These are phyloP conservation scores for Daldinia sp. DNA, from an alignment of 2,329 filamentous ascomycete species.

Conservation along the genomic window DNA sequence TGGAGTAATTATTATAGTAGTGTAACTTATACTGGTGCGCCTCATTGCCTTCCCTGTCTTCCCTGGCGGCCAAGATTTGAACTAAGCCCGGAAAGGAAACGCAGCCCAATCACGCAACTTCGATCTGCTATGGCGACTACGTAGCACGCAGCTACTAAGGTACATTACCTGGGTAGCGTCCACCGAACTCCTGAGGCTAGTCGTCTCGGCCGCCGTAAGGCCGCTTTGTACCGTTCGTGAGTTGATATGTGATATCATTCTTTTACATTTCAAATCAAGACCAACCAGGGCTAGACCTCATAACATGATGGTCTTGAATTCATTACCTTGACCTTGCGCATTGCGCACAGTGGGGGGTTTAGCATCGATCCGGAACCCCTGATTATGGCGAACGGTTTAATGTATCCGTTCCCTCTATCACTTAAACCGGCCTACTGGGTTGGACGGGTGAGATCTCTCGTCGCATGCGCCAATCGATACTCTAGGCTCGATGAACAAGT, in stretches of 20 bases:
- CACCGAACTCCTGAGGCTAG: background rate
- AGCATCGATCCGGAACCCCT: conserved; percentile 22
- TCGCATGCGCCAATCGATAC: conserved; percentile 18
- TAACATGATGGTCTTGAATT: conserved; percentile 18
- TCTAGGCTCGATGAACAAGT: conserved; percentile 1
- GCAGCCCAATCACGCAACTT: conserved; percentile 34
- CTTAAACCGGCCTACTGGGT: conserved; percentile 33
- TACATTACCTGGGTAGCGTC: background rate
- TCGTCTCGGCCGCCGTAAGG: conserved; percentile 1
- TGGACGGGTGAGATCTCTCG: conserved; percentile 33
- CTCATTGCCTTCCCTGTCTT: conserved; percentile 10
- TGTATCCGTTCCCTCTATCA: conserved; percentile 24
- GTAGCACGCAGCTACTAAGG: conserved; percentile 3
- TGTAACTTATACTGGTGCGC: conserved; percentile 11
- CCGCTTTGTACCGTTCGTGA: background rate
- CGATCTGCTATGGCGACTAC: conserved; percentile 32
- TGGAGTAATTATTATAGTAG: conserved; percentile 9
- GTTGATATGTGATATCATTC: conserved; percentile 23
- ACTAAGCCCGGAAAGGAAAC: conserved; percentile 25
- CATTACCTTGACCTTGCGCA: background rate
- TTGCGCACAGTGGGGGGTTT: conserved; percentile 21
- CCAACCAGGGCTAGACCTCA: conserved; percentile 5
- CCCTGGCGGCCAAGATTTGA: background rate
- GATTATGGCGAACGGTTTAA: conserved; percentile 2
- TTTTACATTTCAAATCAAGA: background rate